A percentile compares a stretch with the other conserved stretches of the same genome.
These are phyloP conservation scores for Nepenthes alata DNA, from an alignment of 179 eudicot species.

Conservation along the genomic window DNA sequence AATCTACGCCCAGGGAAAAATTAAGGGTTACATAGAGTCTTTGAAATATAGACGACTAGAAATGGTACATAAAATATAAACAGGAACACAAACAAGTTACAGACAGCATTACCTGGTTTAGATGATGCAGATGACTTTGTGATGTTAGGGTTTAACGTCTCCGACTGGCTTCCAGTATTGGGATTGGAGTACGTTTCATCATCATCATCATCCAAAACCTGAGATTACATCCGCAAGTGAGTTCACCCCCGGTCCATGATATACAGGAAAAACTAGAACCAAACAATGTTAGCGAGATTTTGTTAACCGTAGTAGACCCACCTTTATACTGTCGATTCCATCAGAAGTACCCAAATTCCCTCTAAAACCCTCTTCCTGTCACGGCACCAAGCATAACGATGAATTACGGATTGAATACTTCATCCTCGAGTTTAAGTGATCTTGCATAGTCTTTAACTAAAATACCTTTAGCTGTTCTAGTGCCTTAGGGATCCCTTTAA, in stretches of 20 bases:
- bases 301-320: constrained; percentile 11
- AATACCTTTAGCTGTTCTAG: constrained; percentile 56
- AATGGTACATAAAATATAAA: too few species aligned
- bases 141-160: constrained; percentile 17
- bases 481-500: constrained; percentile 57
- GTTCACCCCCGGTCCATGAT: neutral
- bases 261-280: neutral
- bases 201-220: constrained; percentile 59
- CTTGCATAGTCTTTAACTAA: neutral
- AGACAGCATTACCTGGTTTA: constrained; percentile 39
- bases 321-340: constrained; percentile 30
- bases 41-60: too few species aligned
- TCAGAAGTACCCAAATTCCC: constrained; percentile 30
- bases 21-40: too few species aligned
- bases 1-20: too few species aligned
- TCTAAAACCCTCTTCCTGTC: constrained; percentile 64
- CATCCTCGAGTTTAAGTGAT: neutral
- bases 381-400: neutral
- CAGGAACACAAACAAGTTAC: too few species aligned
- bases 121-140: constrained; percentile 26
- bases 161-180: constrained; percentile 23
- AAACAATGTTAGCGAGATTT: too few species aligned
- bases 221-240: constrained; percentile 6
- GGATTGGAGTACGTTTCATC: constrained; percentile 36
- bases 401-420: neutral